Base-by-base conservation (phyloP, 2,329 filamentous ascomycete genomes). In the Pezicula rhizophila region DNA sequence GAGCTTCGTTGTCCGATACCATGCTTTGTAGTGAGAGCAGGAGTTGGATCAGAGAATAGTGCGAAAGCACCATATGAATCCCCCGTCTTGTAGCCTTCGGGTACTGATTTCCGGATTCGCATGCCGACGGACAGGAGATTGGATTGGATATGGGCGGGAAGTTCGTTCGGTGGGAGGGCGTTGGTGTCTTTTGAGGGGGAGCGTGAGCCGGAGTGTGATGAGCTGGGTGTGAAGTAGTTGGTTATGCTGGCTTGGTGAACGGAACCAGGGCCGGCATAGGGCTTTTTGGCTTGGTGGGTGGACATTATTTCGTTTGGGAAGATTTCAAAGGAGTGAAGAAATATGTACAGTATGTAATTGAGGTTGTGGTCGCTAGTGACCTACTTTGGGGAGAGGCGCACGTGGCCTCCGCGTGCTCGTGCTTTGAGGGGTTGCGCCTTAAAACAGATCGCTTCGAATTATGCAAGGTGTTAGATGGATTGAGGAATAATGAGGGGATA, bases 81-180 rank as follows among this genome's bases (percentile, higher is more conserved):
- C 54, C 78, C 78, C 2, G 88, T 95, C 72, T 95, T 95, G 77
- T 96, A 96, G 51, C 92, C 92, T 65, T 96, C 91, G 1, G 89
- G 86, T 7, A 97, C 87, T 10, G 87, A 87, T 71, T 97, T 97
- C 64, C 92, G 86, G 45, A 97, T 79, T 20, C 92, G 85, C 90
- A 96, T 96, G 60, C 92, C 92, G 55, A 97, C 92, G 60, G 79
- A 88, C 38, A 96, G 75, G n/a, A 97, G 82, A 53, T 87, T 87
- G 33, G 90, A 78, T 68, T 96, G 89, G 28, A 95, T 76, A 7
- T 74, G 74, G 20, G 76, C 68, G 1, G 88, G 82, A 12, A 91
- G 73, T 4, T 66, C 59, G 3, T 81, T 79, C 14, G 72, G 68
- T 8, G 68, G 64, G 28, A 64, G 69, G 57, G 46, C 5, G 42